Evolutionary conservation across 345 rosid species (phyloP), one percentile per base, ranked within the genome.

Genomic region (Anacardium occidentale): DNA sequence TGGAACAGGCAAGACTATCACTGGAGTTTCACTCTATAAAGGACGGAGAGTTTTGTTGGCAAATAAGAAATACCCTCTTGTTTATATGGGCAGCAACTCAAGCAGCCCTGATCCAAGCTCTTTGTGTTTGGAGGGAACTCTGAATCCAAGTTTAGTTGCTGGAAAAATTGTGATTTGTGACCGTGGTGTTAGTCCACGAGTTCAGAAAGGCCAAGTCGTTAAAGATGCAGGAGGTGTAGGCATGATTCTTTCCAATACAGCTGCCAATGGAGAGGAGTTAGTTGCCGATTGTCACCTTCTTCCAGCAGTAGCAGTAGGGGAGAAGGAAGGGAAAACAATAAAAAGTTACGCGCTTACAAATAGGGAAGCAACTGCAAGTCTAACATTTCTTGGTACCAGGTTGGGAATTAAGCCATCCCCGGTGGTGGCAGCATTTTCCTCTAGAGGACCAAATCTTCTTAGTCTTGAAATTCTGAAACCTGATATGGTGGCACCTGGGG

Each of bases 231-330:
- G 97, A 32, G 97, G 97, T 1, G 52, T 89, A 3, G 97, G 92
- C 15, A 85, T 89, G 86, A 77, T 91, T 34, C 74, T 89, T 54
- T 72, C 91, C 14, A 86, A 91, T 62, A 84, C 91, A 0, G 88
- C 71, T 0, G 85, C 89, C n/a, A 91, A 94, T 55, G 98, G 98
- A 15, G 97, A 91, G 77, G 97, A 94, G 79, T 88, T 94, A 5
- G 96, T 94, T 29, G 98, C 97, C 14, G 97, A 94, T 34, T 76
- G 91, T 74, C 98, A 94, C 82, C 80, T 94, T 10, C 79, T 94
- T 48, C 98, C 98, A 4, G 85, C 96, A 3, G 89, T 89, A 56
- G 90, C 96, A 0, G 89, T 94, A 8, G 98, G 98, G 54, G 96
- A 85, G 74, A 87, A 6, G 45, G 98, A 84, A 86, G 98, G 94